Percentiles rank a stretch among this genome's conserved stretches.
phyloP scores from a whole-genome alignment of 257 asterid genomes.

The Parsonsia alboflavescens region DNA sequence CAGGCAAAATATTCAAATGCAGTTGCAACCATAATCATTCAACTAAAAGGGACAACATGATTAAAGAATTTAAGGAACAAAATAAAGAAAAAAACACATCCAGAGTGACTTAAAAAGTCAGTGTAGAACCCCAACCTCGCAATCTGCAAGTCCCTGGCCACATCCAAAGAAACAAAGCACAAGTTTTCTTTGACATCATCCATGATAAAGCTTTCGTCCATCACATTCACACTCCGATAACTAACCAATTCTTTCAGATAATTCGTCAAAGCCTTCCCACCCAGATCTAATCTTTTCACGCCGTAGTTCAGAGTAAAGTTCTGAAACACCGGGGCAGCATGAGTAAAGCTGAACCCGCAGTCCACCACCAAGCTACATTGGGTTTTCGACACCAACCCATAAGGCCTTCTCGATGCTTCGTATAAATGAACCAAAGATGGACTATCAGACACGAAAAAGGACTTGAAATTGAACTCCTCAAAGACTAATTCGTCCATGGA shows the following conservation, averaged over 20 bases:
- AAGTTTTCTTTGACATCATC: conserved; percentile 97
- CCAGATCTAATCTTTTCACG: conserved; percentile 81
- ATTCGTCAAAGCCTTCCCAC: conserved; percentile 89
- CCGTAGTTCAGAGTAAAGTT: conserved; percentile 79
- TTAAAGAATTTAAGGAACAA: neutral
- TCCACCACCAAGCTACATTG: conserved; percentile 93
- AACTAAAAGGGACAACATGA: neutral
- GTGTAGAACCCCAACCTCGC: conserved; percentile 46
- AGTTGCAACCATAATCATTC: neutral
- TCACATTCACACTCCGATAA: conserved; percentile 86
- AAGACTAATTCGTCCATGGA: conserved; percentile 72
- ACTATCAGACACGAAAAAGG: conserved; percentile 67
- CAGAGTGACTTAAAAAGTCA: neutral
- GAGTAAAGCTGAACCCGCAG: conserved; percentile 87
- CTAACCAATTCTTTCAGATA: conserved; percentile 89
- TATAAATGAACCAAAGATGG: conserved; percentile 85
- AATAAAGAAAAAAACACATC: neutral
- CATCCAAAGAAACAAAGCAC: conserved; percentile 84
- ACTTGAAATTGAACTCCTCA: conserved; percentile 73
- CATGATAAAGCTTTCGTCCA: conserved; percentile 89
- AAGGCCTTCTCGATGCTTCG: conserved; percentile 79
- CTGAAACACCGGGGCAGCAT: conserved; percentile 91
- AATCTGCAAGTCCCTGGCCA: conserved; percentile 69
- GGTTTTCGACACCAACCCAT: conserved; percentile 62
- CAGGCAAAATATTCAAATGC: neutral